A percentile compares a stretch with the other conserved stretches of the same genome.
Evolutionary conservation across 768 basidiomycete species (phyloP).

Genomic region (Tubosaeta brunneosetosa): DNA sequence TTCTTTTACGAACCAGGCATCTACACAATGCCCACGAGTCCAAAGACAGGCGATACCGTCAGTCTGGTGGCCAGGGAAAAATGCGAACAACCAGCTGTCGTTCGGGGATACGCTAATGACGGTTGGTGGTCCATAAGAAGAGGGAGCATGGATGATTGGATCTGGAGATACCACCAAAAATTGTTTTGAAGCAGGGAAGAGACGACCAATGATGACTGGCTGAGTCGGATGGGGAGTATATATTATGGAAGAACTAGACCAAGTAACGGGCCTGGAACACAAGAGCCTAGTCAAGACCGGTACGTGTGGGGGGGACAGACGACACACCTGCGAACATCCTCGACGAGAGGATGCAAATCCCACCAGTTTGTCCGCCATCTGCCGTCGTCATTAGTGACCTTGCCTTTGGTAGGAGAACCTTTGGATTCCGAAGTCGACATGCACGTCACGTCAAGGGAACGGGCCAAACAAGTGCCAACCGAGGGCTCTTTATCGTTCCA

Average conservation of each 20-base stretch:
- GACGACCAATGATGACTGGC: conserved; percentile 54
- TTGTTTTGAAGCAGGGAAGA: conserved; percentile 67
- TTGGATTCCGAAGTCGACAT: conserved; percentile 25
- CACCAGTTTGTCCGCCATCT: conserved; percentile 69
- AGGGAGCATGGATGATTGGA: conserved; percentile 41
- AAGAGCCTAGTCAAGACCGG: neutral
- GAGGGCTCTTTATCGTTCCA: neutral
- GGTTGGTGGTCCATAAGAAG: conserved; percentile 56
- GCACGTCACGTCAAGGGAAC: neutral
- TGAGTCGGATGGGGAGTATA: conserved; percentile 64
- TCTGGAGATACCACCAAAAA: conserved; percentile 55
- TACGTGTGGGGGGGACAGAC: neutral
- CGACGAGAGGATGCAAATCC: conserved; percentile 62
- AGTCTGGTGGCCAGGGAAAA: conserved; percentile 55
- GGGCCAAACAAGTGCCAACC: neutral
- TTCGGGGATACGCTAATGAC: conserved; percentile 56
- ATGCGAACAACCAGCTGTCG: conserved; percentile 68
- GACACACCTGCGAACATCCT: conserved; percentile 50
- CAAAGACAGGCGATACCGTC: conserved; percentile 66
- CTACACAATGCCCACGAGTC: conserved; percentile 53
- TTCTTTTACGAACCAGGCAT: conserved; percentile 58
- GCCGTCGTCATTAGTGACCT: conserved; percentile 41
- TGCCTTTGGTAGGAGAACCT: conserved; percentile 48
- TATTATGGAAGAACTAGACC: conserved; percentile 66
- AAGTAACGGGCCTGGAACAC: conserved; percentile 55